Base-by-base conservation (phyloP, 2,329 filamentous ascomycete genomes). In the Xylariaceae sp. region DNA sequence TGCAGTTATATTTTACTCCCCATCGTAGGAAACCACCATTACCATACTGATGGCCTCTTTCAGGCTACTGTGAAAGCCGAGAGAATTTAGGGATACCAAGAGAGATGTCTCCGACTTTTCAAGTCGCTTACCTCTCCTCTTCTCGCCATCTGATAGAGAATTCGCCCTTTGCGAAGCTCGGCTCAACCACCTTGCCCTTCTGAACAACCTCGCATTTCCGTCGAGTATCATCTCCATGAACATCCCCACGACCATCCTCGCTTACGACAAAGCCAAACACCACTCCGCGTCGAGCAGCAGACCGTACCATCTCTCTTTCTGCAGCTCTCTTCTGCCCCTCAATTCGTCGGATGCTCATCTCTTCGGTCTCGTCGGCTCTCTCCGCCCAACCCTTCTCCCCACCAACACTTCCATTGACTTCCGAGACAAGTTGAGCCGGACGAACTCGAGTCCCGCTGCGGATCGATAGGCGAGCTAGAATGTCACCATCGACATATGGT, bases 141-240 rank as follows among this genome's bases (percentile, higher is more conserved):
- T 81, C 78, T 52, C 80, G 70, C 79, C 79, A 83, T 51, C 78
- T 62, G 11, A 83, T 71, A 0, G 70, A 71, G 80, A 79, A 84
- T 41, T 83, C 74, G 0, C 80, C 80, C 55, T 83, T 85, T 0
- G 80, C 80, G 63, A 77, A 84, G 49, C 76, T 79, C 3, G 78
- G 73, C 60, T 84, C 81, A 0, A 83, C 78, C 3, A 83, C 76
- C 40, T 71, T 72, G 1, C 77, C 78, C 38, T 73, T 70, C 78
- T 83, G 82, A 2, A 83, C 67, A 7, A 79, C 80, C 62, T 84
- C 81, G 49, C 79, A 82, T 55, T 77, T 74, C 48, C 71, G 70
- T 53, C 64, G 64, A 40, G 58, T 54, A 10, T 35, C 19, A 1
- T 46, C 47, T 19, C 15, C 45, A 30, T 45, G 52, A 18, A 18